These are phyloP conservation scores for Hapsidospora chrysogenum DNA, from an alignment of 495 filamentous ascomycete genomes.

Conservation along the genomic window DNA sequence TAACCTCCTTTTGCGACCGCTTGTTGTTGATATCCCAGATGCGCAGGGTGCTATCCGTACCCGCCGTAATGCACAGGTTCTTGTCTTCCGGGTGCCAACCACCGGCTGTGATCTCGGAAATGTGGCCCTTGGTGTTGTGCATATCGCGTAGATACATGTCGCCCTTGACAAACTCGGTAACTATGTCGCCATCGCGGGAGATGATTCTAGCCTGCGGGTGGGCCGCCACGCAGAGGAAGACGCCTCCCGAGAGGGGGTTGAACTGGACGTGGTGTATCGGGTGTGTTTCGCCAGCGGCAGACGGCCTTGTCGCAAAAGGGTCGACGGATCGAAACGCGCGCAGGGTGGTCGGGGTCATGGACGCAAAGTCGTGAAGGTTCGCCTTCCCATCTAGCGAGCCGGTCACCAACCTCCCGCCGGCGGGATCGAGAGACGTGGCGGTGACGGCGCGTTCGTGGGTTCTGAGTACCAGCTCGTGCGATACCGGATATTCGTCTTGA, in stretches of 20 bases:
- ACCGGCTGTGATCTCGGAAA: constrained; percentile 74
- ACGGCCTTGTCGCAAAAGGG: constrained; percentile 58
- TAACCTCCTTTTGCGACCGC: constrained; percentile 74
- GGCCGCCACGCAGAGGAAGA: constrained; percentile 73
- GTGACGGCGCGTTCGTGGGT: constrained; percentile 86
- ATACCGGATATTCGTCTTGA: constrained; percentile 81
- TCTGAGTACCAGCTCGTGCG: constrained; percentile 81
- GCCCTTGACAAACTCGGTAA: constrained; percentile 83
- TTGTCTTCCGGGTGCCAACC: constrained; percentile 76
- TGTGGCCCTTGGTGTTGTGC: constrained; percentile 91
- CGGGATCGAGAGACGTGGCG: constrained; percentile 63
- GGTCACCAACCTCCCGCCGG: constrained; percentile 70
- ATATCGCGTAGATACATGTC: constrained; percentile 97
- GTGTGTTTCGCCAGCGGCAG: constrained; percentile 60
- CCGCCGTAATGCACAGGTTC: constrained; percentile 73
- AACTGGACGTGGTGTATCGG: constrained; percentile 74
- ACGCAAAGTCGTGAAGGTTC: constrained; percentile 87
- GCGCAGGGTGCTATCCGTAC: constrained; percentile 80
- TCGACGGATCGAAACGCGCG: constrained; percentile 87
- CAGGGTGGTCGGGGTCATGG: constrained; percentile 87
- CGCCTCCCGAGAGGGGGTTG: constrained; percentile 64
- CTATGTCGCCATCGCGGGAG: constrained; percentile 68
- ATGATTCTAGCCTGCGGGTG: constrained; percentile 80
- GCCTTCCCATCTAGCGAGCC: constrained; percentile 81
- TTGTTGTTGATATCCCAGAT: constrained; percentile 94